These are phyloP conservation scores for Ogataea nitratoaversa DNA, from an alignment of 805 yeast species.

Conservation along the genomic window DNA sequence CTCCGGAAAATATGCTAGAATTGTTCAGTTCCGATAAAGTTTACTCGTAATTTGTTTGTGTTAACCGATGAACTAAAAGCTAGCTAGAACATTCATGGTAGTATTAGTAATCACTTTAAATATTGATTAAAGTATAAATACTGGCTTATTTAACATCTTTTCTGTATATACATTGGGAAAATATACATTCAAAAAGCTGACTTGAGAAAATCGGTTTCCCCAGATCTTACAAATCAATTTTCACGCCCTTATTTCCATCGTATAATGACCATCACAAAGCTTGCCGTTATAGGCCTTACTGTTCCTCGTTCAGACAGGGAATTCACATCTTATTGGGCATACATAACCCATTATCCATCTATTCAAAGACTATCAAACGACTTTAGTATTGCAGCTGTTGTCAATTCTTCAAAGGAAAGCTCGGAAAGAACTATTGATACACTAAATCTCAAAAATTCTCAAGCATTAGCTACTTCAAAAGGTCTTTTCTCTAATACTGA, in stretches of 20 bases:
- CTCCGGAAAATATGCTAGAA: no score
- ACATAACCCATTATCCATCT: not conserved
- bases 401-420: conserved; percentile 4
- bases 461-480: not conserved
- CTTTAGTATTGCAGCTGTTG: conserved; percentile 1
- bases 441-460: conserved; percentile 1
- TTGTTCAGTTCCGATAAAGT: no score
- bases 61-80: no score
- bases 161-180: no score
- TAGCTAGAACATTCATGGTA: no score
- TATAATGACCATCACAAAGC: not conserved
- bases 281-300: not conserved
- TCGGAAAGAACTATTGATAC: not conserved
- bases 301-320: not conserved
- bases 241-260: no score
- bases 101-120: no score
- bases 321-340: not conserved
- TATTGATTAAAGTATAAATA: no score
- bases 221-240: not conserved
- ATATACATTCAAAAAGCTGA: no score
- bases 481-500: not conserved
- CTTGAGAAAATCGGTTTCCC: no score
- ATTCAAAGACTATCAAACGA: not conserved
- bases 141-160: no score
- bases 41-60: no score